Evolutionary conservation across 805 yeast genomes (phyloP).

Genomic region (Yamadazyma olivae): DNA sequence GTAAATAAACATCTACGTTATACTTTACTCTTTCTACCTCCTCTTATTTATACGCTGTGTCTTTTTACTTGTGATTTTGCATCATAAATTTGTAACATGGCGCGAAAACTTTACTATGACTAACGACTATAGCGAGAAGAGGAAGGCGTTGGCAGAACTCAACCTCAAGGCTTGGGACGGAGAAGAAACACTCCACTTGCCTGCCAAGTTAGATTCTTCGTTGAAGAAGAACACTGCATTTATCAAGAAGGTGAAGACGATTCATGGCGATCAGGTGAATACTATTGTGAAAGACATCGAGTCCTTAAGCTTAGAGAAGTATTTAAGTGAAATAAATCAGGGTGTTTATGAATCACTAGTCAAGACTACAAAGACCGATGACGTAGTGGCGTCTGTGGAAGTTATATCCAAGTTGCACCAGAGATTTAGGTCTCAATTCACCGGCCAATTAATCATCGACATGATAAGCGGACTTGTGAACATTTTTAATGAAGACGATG

Average conservation of each 20-base stretch:
- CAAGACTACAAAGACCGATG: constrained; percentile 51
- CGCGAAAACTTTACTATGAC: too few species aligned
- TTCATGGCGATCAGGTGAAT: constrained; percentile 48
- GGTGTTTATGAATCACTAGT: constrained; percentile 62
- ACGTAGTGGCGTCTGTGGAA: constrained; percentile 61
- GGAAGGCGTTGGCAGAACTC: too few species aligned
- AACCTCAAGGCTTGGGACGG: constrained; percentile 58
- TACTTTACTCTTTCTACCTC: too few species aligned
- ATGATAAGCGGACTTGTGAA: constrained; percentile 27
- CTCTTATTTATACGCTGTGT: too few species aligned
- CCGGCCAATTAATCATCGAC: constrained; percentile 44
- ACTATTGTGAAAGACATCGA: constrained; percentile 58
- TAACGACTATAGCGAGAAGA: too few species aligned
- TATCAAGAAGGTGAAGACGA: constrained; percentile 61
- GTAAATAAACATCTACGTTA: too few species aligned
- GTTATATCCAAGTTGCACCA: constrained; percentile 74
- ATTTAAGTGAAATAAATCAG: constrained; percentile 63
- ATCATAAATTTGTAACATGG: too few species aligned
- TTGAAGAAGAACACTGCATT: constrained; percentile 81
- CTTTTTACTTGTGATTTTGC: too few species aligned
- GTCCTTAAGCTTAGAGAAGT: constrained; percentile 66
- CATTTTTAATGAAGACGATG: constrained; percentile 44
- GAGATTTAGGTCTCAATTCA: constrained; percentile 55
- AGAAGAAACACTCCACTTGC: constrained; percentile 16
- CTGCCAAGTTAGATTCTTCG: constrained; percentile 60